These are phyloP conservation scores for Kazachstania kunashirensis DNA, from an alignment of 805 yeast genomes.

Conservation along the genomic window DNA sequence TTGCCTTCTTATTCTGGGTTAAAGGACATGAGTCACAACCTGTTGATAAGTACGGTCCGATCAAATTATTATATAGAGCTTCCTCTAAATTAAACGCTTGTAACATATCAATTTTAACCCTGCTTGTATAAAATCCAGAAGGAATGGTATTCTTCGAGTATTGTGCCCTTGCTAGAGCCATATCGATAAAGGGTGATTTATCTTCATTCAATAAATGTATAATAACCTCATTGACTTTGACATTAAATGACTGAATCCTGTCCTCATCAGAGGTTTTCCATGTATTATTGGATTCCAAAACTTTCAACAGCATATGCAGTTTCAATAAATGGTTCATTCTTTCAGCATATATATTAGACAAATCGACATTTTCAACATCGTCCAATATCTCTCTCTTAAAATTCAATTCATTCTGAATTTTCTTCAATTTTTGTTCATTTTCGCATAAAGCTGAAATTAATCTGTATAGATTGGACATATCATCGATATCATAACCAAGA, in stretches of 20 bases:
- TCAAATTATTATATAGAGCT: slow-evolving; percentile 59
- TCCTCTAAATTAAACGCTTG: slow-evolving; percentile 60
- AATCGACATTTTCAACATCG: slow-evolving; percentile 40
- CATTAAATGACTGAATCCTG: slow-evolving; percentile 36
- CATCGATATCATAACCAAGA: slow-evolving; percentile 61
- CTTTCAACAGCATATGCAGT: slow-evolving; percentile 37
- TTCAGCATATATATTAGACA: slow-evolving; percentile 33
- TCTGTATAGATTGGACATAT: slow-evolving; percentile 39
- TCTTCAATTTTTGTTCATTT: slow-evolving; percentile 34
- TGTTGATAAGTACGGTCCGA: slow-evolving; percentile 38
- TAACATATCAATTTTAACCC: slow-evolving; percentile 47
- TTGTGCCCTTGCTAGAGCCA: slow-evolving; percentile 51
- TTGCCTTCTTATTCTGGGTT: slow-evolving; percentile 3
- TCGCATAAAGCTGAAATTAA: slow-evolving; percentile 42
- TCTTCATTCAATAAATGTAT: slow-evolving; percentile 58
- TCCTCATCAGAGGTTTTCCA: slow-evolving; percentile 20
- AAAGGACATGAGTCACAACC: slow-evolving; percentile 4
- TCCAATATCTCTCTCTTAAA: slow-evolving; percentile 41
- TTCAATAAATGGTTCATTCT: slow-evolving; percentile 33
- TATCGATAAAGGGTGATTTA: slow-evolving; percentile 57
- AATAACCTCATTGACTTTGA: slow-evolving; percentile 58
- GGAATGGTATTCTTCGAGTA: slow-evolving; percentile 54
- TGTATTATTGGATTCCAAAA: slow-evolving; percentile 31
- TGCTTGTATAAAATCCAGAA: slow-evolving; percentile 59
- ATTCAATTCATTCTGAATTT: slow-evolving; percentile 38